Base-by-base conservation (phyloP, 257 asterid species). In the Echium plantagineum region DNA sequence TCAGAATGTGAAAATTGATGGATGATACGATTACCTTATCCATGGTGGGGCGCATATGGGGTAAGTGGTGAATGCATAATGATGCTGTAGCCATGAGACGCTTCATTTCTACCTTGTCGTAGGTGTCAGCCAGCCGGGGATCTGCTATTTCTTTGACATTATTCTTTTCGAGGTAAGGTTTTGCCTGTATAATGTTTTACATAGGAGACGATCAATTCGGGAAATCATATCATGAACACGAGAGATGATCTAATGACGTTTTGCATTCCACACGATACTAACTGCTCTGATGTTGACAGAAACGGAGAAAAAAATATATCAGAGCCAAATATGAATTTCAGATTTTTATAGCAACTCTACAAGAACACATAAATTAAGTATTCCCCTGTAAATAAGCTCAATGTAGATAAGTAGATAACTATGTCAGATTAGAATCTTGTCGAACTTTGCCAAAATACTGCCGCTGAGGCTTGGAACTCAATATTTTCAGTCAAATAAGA, bases 31-130 rank as follows among this genome's bases (percentile, higher is more conserved):
- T 9, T 10, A 90, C 98, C 90, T 81, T 63, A 42, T 73, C 78
- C 98, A 93, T 89, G 83, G 61, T 81, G 49, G 98, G 98, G 7
- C 98, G 89, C 79, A 80, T 65, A 74, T 69, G 76, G 60, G 97
- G 90, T 58, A 81, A 74, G 73, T 93, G 97, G 63, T 93, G 86
- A 76, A 89, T 69, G 83, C 98, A 93, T 42, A 76, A 75, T 19
- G 90, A 80, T 62, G 98, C 95, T 51, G 86, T 63, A 61, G 69
- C 79, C 87, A 89, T 81, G 57, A 85, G 87, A 0, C 95, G 87
- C 46, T 82, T 75, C 86, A 93, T 82, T 63, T 93, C 94, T 62
- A 46, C 46, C 21, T 63, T 62, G 51, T 89, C 74, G 64, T 78
- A 89, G 3, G 71, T 59, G 54, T 80, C 82, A 49, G 74, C 89